These are phyloP conservation scores for Russula griseocarnosa DNA, from an alignment of 768 basidiomycete genomes.

Conservation along the genomic window DNA sequence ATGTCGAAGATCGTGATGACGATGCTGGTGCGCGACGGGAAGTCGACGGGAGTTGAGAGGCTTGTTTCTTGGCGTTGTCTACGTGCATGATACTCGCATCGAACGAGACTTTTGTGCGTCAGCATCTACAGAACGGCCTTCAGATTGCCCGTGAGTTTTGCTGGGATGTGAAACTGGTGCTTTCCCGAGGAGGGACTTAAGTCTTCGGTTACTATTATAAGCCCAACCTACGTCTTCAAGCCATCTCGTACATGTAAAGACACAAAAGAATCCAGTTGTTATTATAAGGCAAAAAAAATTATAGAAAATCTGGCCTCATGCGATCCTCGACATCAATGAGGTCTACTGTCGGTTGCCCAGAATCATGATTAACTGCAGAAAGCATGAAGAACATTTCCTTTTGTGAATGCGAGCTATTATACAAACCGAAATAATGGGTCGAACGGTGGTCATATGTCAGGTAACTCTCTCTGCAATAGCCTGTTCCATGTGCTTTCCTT, in stretches of 20 bases:
- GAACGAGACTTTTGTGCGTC: not conserved
- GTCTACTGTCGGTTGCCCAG: not conserved
- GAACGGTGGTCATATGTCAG: conserved; percentile 51
- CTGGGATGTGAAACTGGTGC: not conserved
- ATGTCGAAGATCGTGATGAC: conserved; percentile 46
- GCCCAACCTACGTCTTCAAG: not conserved
- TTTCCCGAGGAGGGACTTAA: not conserved
- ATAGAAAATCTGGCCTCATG: not conserved
- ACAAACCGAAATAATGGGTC: not conserved
- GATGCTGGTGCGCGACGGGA: conserved; percentile 26
- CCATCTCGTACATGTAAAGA: not conserved
- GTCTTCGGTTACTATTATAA: not conserved
- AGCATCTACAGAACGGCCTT: not conserved
- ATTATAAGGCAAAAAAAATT: not conserved
- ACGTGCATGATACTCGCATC: not conserved
- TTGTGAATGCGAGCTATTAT: not conserved
- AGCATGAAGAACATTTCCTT: not conserved
- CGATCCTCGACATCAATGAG: not conserved
- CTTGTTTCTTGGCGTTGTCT: not conserved
- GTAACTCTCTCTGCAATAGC: conserved; percentile 76
- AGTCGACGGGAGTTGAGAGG: conserved; percentile 20
- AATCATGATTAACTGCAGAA: not conserved
- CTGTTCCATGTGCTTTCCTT: conserved; percentile 86
- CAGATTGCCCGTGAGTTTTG: not conserved
- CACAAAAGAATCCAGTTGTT: not conserved